Base-by-base conservation (phyloP, 2,329 filamentous ascomycete species). In the Amauroascus verrucosus region DNA sequence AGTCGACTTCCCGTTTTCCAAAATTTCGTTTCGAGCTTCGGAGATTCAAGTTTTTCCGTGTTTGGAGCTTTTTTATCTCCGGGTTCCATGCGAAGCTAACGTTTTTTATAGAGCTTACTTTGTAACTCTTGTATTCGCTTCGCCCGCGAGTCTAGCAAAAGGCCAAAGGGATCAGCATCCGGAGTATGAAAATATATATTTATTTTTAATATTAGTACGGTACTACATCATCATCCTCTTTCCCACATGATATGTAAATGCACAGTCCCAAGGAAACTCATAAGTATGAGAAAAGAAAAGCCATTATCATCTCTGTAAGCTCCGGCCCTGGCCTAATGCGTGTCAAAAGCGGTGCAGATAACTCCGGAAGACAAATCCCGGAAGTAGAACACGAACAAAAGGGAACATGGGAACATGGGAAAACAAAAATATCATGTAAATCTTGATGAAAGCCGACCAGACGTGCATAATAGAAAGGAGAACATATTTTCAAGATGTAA, bases 401-500 rank as follows among this genome's bases (percentile, higher is more conserved):
- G 22, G 24, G 20, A 50, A 51, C 13, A 33, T 5, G 3, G 6
- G 20, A 33, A 13, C 50, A 38, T n/a, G n/a, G n/a, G n/a, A n/a
- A n/a, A n/a, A n/a, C n/a, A 28, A 40, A 32, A 16, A 52, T 16
- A 52, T 37, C 40, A 46, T 28, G 30, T 37, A 38, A 37, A 13
- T 46, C 35, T 40, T 6, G 33, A 11, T 20, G 14, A 37, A 38
- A 48, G 5, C 14, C 20, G 22, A 18, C 20, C 32, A 14, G 28
- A 20, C 30, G 28, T n/a, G 40, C 30, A 38, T 26, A 30, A 26
- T 4, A 28, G 6, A 7, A n/a, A 45, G 24, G 18, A 16, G 28
- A 28, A 46, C 50, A 46, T 52, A 52, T 52, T 38, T 46, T 38
- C 41, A 38, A 22, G 14, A 40, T 40, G n/a, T 52, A 52, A 46